Evolutionary conservation across 805 yeast species (phyloP), one percentile per base, ranked within the genome.

Genomic region (Monosporozyma aquatica): DNA sequence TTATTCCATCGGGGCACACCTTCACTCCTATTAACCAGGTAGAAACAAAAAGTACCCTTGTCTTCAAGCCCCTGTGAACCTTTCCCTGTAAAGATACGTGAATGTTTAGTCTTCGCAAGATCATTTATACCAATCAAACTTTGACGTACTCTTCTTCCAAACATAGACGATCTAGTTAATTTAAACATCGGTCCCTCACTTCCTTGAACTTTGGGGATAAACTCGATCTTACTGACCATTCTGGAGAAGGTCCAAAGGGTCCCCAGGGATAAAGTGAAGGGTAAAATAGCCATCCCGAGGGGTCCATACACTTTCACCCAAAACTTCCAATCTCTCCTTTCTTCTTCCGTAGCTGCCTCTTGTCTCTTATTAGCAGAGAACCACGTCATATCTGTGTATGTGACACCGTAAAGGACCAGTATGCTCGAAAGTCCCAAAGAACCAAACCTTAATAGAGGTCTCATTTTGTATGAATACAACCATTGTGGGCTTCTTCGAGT

Each of bases 61-160:
- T 59, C 62, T n/a, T 58, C 63, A 20, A 58, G 47, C 11, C 62
- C 62, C 36, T 56, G 61, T 2, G 41, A 18, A 6, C 65, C 64
- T 3, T 40, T 46, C 2, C 65, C 64, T 1, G 65, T 60, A 29
- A 47, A 60, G 8, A 56, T 54, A 23, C 61, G 55, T 2, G 55
- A 49, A 15, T 58, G 25, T 14, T 32, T 32, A 4, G 24, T 40
- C 39, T 25, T 37, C 6, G 26, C 39, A 9, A 32, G 13, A 18
- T 32, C 23, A 32, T n/a, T 32, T 3, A 32, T 23, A 8, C 24
- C 35, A 32, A 32, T 32, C 13, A 32, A 18, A 11, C 23, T 10
- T 8, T 17, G 22, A 18, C 7, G 17, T 10, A 23, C 23, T 32
- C 14, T 32, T 11, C 23, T 23, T 18, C 17, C 11, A 10, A 32